Percentiles rank a stretch among this genome's conserved stretches.
phyloP scores from a whole-genome alignment of 2,329 filamentous ascomycete genomes.

The Aspergillus ruber region DNA sequence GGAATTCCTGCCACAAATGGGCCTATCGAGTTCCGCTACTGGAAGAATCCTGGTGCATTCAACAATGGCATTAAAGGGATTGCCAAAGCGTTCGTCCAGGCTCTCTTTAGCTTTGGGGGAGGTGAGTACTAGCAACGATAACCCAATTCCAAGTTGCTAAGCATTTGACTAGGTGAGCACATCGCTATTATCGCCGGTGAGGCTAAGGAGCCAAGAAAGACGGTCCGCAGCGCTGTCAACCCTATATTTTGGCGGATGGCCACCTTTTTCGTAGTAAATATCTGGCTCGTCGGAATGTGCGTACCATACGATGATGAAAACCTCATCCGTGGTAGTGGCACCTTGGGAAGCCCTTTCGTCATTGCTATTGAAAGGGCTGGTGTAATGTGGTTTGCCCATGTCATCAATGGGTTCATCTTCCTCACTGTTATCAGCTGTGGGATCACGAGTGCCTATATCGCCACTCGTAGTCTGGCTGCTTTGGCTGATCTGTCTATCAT shows the following conservation, averaged over 20 bases:
- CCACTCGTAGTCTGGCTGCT: conserved; percentile 27
- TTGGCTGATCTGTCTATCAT: conserved; percentile 22
- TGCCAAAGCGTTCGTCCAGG: conserved; percentile 29
- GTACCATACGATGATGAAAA: conserved; percentile 23
- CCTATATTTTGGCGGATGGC: conserved; percentile 31
- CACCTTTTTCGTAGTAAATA: conserved; percentile 29
- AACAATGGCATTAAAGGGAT: conserved; percentile 30
- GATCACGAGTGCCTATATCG: conserved; percentile 29
- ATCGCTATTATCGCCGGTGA: conserved; percentile 30
- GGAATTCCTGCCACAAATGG: conserved; percentile 26
- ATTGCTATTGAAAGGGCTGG: conserved; percentile 23
- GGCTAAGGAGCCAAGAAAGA: conserved; percentile 21
- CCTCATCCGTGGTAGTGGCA: conserved; percentile 22
- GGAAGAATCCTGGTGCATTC: conserved; percentile 22
- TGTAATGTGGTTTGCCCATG: conserved; percentile 24
- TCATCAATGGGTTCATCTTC: conserved; percentile 30
- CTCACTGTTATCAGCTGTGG: conserved; percentile 29
- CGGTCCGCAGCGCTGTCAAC: conserved; percentile 24
- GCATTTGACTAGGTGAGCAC: conserved; percentile 15
- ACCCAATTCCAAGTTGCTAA: neutral
- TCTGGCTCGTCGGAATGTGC: conserved; percentile 32
- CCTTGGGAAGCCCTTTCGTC: conserved; percentile 26
- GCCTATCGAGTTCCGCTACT: conserved; percentile 26
- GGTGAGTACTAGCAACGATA: conserved; percentile 7
- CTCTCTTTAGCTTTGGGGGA: conserved; percentile 27